Evolutionary conservation across 106 monocot genomes (phyloP), one percentile per base, ranked within the genome.

Genomic region (Vanilla planifolia): DNA sequence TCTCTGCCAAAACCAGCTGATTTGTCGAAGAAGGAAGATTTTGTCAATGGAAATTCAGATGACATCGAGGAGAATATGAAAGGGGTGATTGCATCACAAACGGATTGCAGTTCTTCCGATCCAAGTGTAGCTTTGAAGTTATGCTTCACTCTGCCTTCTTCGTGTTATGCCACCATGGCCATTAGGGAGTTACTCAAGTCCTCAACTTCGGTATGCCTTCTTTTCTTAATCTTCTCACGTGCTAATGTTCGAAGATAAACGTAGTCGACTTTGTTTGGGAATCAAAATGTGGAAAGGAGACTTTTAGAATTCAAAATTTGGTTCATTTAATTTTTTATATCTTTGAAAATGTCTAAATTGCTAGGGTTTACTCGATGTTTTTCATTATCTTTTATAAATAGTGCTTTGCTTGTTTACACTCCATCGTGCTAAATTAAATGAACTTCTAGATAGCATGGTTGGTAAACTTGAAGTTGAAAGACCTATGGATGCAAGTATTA

Each of bases 151-250:
- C 73, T 89, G 30, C 89, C 89, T 52, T 22, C 89, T 70, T 93
- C 93, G 17, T 89, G 73, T 46, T 93, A 93, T 80, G 89, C 93
- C 15, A 93, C 89, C 43, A 89, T 93, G 93, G 93, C 85, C 52
- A 80, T 93, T 39, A 68, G 93, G 60, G 93, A 93, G 75, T 65
- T 93, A 39, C 69, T 88, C 37, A 93, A 93, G 70, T 64, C 62
- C 51, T 89, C 93, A 60, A 85, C 89, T 43, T 85, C 85, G 64
- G 93, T 89, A 93, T 65, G 35, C 19, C 60, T 35, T 51, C 40
- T 37, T n/a, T 39, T 55, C 35, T 2, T 29, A 24, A 9, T 24
- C 1, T 53, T 20, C 20, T 57, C 15, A 55, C n/a, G 6, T 51
- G 4, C 16, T 30, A 30, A 32, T 55, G n/a, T n/a, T n/a, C n/a